Percentiles rank a stretch among this genome's conserved stretches.
Conservation (phyloP, 352 stramenopile species). For the Globisporangium splendens region DNA sequence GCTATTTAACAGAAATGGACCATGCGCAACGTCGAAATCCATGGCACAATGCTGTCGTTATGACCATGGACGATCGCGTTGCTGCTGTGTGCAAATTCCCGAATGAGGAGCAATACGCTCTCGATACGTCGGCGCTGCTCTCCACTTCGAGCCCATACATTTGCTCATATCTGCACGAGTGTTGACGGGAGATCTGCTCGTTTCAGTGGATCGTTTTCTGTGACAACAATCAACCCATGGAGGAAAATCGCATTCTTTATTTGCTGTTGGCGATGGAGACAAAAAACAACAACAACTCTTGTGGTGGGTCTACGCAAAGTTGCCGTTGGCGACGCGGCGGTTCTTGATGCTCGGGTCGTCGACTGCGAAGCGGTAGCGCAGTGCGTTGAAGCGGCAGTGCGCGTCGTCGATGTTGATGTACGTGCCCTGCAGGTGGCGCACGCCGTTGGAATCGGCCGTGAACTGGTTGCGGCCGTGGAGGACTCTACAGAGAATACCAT, state of each 20-base stretch:
- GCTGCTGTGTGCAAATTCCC: too few relatives aligned
- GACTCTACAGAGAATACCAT: slow-evolving; percentile 25
- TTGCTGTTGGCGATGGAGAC: too few relatives aligned
- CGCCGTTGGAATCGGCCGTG: slow-evolving; percentile 53
- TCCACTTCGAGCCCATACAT: too few relatives aligned
- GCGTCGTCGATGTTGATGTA: slow-evolving; percentile 89
- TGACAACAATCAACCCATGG: too few relatives aligned
- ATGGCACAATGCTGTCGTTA: neutral
- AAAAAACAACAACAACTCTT: neutral
- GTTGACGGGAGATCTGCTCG: too few relatives aligned
- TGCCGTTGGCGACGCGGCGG: slow-evolving; percentile 65
- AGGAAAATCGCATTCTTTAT: neutral
- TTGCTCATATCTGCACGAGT: too few relatives aligned
- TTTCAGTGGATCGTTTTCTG: too few relatives aligned
- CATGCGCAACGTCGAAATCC: neutral
- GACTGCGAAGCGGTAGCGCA: slow-evolving; percentile 50
- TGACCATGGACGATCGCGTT: neutral
- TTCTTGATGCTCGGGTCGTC: slow-evolving; percentile 50
- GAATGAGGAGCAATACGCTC: too few relatives aligned
- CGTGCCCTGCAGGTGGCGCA: slow-evolving; percentile 80
- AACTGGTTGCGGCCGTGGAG: slow-evolving; percentile 82
- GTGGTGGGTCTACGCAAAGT: slow-evolving; percentile 41
- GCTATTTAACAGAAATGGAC: neutral
- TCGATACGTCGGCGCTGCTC: too few relatives aligned
- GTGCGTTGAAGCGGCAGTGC: slow-evolving; percentile 76